phyloP scores from a whole-genome alignment of 768 basidiomycete genomes.

The Boletus rex-veris region DNA sequence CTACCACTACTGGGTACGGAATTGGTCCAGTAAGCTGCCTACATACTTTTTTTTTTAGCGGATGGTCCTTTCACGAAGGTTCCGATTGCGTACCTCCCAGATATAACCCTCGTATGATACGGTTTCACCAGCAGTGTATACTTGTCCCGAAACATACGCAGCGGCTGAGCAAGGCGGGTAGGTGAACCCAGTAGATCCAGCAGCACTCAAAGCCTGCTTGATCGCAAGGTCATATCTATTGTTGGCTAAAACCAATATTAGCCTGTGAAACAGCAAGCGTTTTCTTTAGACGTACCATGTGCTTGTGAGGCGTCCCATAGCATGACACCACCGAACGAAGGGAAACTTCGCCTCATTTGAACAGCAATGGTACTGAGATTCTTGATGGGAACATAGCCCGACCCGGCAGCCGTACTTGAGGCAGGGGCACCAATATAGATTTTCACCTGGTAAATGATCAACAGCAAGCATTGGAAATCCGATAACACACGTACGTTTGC shows the following conservation, averaged over 20 bases:
- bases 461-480: not conserved
- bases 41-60: not conserved
- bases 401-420: constrained; percentile 40
- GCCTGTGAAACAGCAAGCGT: not conserved
- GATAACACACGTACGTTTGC: constrained; percentile 29
- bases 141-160: constrained; percentile 45
- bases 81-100: constrained; percentile 47
- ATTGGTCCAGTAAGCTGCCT: constrained; percentile 63
- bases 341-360: constrained; percentile 36
- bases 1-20: constrained; percentile 44
- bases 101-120: constrained; percentile 62
- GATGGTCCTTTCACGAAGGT: not conserved
- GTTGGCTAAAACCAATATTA: constrained; percentile 41
- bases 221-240: constrained; percentile 56
- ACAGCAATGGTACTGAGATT: constrained; percentile 34
- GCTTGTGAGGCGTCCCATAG: constrained; percentile 46
- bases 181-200: constrained; percentile 67
- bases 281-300: constrained; percentile 15
- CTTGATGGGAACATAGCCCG: constrained; percentile 34
- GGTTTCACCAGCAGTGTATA: constrained; percentile 48
- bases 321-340: constrained; percentile 44
- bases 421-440: constrained; percentile 44
- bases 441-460: constrained; percentile 29
- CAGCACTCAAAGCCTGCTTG: constrained; percentile 55
- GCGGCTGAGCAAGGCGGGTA: constrained; percentile 59